Base-by-base conservation (phyloP, 2,329 filamentous ascomycete species). In the Xylariales sp. region DNA sequence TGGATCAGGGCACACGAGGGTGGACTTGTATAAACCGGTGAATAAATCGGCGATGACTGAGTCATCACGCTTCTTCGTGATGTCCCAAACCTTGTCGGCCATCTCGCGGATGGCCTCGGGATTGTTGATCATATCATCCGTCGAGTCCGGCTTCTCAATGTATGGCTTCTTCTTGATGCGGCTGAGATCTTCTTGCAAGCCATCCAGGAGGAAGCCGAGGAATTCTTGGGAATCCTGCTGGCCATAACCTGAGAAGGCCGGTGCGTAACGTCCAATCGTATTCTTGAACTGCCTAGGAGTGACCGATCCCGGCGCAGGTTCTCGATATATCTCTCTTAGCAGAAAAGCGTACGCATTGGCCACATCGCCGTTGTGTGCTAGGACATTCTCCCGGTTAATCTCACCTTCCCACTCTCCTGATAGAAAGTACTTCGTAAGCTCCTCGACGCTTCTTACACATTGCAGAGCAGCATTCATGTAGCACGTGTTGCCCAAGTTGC, bases 381-480 rank as follows among this genome's bases (percentile, higher is more conserved):
- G 74, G 1, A 88, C 84, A 53, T 98, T 98, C 44, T 78, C 75
- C 31, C 77, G 72, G 60, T 98, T 98, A 48, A 97, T 74, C 53
- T 98, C 91, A 36, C 73, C 67, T 51, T 84, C 79, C 63, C 87
- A 89, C 44, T 83, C 76, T 42, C 81, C 75, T 35, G 77, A 72
- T 34, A 96, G 63, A 61, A 98, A 97, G 61, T 95, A 98, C 53
- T 89, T 83, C 5, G 88, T 91, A 46, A 98, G 67, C 61, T 98
- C 93, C 56, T 95, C 88, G 0, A 96, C 89, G 51, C 88, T 94
- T 35, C 91, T 82, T 36, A 98, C 79, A 59, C 93, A 98, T 59
- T 98, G 93, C 38, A 97, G 70, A 8, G 93, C 93, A 16, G 91
- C 95, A 62, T 97, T 97, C 90, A 97, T 96, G 66, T 98, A 98